Evolutionary conservation across 2,329 filamentous ascomycete genomes (phyloP), one percentile per base, ranked within the genome.

Genomic region (Passalora sequoiae): DNA sequence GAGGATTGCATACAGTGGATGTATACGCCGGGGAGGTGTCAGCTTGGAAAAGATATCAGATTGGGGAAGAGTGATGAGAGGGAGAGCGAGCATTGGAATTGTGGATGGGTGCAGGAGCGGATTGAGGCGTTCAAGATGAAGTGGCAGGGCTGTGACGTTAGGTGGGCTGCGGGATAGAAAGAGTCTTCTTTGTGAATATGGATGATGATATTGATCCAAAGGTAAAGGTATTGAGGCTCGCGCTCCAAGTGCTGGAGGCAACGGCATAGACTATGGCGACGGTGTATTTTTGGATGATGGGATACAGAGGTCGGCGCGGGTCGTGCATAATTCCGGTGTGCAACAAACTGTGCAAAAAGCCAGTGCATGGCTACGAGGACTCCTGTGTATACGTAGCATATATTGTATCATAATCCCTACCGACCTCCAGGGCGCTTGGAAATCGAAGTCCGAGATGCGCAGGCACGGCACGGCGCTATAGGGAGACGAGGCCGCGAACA

Each of bases 1-100:
- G 42, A 49, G 2, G 43, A 57, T 6, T 65, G 62, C 29, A 46
- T 63, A n/a, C 61, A 64, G 47, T 65, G 60, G 60, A 63, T 62
- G 61, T 62, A 50, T 32, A 49, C 51, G 37, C 55, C 60, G 4
- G 62, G 60, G 3, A 47, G 60, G 16, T 65, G 62, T 46, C 53
- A 62, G 33, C 35, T 65, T 40, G 62, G 59, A 6, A 45, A 54
- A 21, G 57, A 60, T 7, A 48, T 64, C 2, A 47, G 60, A 2
- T 56, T 64, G 16, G 62, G 62, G n/a, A 53, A 53, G 21, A 57
- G 51, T 17, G 61, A 65, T 39, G 60, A 61, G 44, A 39, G 47
- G 16, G 54, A 57, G 30, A 43, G 39, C 4, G 49, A 57, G 27
- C 53, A 57, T 29, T 63, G 61, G 61, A 56, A 43, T 10, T 57